Evolutionary conservation across 23 red algal genomes (phyloP).

Genomic region (Gracilaria vermiculophylla): DNA sequence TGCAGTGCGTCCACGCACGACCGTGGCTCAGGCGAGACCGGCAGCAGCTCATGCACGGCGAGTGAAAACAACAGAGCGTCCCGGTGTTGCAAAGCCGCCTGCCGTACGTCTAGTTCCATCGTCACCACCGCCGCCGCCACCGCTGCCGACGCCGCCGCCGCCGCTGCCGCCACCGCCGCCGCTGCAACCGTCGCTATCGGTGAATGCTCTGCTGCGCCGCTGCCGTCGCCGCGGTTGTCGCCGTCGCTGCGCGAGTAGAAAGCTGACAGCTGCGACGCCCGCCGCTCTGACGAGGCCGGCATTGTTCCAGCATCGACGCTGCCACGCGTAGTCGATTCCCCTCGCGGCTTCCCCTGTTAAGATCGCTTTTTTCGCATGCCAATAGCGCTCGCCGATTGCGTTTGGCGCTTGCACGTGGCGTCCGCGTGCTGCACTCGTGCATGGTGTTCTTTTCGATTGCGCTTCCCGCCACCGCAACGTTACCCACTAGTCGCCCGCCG

Average conservation of each 20-base stretch:
- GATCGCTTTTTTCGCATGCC: too few species aligned
- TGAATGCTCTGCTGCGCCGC: too few species aligned
- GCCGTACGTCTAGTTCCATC: background rate
- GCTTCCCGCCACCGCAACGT: background rate
- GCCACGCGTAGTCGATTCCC: too few species aligned
- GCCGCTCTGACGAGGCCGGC: background rate
- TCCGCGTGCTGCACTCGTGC: background rate
- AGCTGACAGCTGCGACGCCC: background rate
- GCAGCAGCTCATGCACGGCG: background rate
- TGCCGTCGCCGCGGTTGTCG: too few species aligned
- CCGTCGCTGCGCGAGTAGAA: conserved; percentile 1
- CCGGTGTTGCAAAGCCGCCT: background rate
- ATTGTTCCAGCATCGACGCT: too few species aligned
- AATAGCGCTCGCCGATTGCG: too few species aligned
- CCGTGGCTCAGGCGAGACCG: background rate
- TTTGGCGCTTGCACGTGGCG: too few species aligned
- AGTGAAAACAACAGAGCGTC: background rate
- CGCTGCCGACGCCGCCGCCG: background rate
- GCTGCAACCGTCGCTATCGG: background rate
- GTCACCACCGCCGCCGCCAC: background rate
- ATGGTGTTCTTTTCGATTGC: background rate
- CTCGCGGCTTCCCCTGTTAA: too few species aligned
- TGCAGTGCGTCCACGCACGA: background rate
- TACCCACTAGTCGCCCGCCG: too few species aligned
- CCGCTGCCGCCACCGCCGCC: too few species aligned